Base-by-base conservation (phyloP, 2,329 filamentous ascomycete genomes). In the Lojkania enalia region DNA sequence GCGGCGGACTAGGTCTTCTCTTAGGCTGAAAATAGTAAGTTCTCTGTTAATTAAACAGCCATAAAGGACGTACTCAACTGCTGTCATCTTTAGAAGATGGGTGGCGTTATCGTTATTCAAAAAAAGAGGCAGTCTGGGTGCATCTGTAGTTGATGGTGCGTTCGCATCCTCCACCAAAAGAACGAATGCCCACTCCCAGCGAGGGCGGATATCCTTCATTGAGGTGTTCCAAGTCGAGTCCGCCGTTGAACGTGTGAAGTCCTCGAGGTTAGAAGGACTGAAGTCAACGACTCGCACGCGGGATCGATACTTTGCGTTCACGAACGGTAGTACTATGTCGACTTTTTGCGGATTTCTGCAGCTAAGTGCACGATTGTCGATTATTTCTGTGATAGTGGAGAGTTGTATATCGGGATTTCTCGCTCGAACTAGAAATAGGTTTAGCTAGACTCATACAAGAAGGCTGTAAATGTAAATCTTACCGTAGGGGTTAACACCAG, bases 151-250 rank as follows among this genome's bases (percentile, higher is more conserved):
- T 3, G 54, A 48, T 5, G 60, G 48, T 7, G 58, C 29, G 18
- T 71, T 66, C 0, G 80, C 83, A 52, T 91, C 88, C 67, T 95
- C 87, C 1, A 96, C 80, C 11, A 87, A 76, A 18, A 97, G 76
- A 16, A 81, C 82, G 68, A 96, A 96, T 12, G 81, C 79, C 91
- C 91, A 96, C 66, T 94, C 84, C 87, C 89, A 96, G 5, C 71
- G 52, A 1, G 12, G 15, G 3, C 29, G 25, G 6, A 33, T 30
- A 35, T 44, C 78, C 20, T 84, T 77, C 15, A 66, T 38, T 40
- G 46, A 12, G 29, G 48, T 37, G 38, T 61, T 60, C 54, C 67
- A 71, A 15, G 49, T 57, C 3, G 55, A 51, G 33, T 70, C 61
- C 12, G 55, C 56, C 74, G 74, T 20, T 66, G 31, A 75, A 58